These are phyloP conservation scores for Sanguinoderma infundibulare DNA, from an alignment of 1,284 basidiomycete species.

Conservation along the genomic window DNA sequence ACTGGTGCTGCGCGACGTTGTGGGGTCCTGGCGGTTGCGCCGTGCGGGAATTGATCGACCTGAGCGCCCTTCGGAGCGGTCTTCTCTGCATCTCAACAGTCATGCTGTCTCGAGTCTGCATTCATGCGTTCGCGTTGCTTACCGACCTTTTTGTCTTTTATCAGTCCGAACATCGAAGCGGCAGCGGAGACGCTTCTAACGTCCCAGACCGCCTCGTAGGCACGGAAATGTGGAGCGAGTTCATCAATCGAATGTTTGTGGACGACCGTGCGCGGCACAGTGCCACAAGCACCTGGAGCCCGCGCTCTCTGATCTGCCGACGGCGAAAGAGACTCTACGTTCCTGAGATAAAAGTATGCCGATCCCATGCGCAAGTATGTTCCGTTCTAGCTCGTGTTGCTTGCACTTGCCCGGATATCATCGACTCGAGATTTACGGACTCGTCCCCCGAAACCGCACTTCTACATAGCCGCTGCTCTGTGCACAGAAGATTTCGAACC, in stretches of 20 bases:
- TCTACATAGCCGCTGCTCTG: too few species aligned
- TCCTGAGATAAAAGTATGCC: not conserved
- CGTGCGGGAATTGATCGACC: not conserved
- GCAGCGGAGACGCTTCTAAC: slow-evolving; percentile 81
- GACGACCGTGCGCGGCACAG: not conserved
- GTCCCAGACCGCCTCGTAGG: slow-evolving; percentile 19
- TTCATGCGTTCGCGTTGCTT: not conserved
- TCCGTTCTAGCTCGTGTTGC: too few species aligned
- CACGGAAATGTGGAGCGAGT: not conserved
- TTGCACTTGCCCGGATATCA: too few species aligned
- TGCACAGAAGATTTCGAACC: too few species aligned
- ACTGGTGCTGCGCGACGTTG: not conserved
- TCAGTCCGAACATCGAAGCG: slow-evolving; percentile 75
- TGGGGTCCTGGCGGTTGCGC: not conserved
- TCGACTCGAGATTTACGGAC: too few species aligned
- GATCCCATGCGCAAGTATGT: not conserved
- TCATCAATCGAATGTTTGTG: not conserved
- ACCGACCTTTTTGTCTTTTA: slow-evolving; percentile 2
- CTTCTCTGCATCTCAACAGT: not conserved
- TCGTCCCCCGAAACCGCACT: too few species aligned
- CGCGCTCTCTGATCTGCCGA: not conserved
- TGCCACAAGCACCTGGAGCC: not conserved
- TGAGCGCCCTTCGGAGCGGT: not conserved
- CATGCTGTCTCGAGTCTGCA: not conserved
- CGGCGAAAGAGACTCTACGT: not conserved